A percentile compares a stretch with the other conserved stretches of the same genome.
Conservation (phyloP, 495 filamentous ascomycete species). For the Hyaloscypha bicolor region DNA sequence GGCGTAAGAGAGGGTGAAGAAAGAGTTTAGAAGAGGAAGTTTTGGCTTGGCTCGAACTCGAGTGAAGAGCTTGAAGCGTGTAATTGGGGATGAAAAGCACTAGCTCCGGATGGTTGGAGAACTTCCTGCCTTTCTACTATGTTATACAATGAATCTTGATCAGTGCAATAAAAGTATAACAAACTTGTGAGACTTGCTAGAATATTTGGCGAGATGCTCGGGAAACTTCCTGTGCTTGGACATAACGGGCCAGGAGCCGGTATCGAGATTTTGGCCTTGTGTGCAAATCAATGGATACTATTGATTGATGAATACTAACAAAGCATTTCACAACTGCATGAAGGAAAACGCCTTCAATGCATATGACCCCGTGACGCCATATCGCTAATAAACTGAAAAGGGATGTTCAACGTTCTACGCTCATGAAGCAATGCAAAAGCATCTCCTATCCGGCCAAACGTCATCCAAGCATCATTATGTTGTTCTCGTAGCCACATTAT, state of each 20-base stretch:
- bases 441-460: background rate
- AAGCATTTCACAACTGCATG: slow-evolving; percentile 8
- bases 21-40: no score
- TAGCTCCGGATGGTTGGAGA: no score
- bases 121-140: no score
- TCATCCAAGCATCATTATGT: slow-evolving; percentile 8
- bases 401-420: background rate
- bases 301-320: background rate
- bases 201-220: background rate
- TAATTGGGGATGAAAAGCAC: no score
- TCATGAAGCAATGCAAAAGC: background rate
- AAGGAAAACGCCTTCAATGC: slow-evolving; percentile 32
- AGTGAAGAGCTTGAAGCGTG: no score
- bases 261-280: background rate
- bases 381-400: slow-evolving; percentile 25
- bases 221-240: background rate
- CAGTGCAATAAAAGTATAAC: no score
- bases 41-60: no score
- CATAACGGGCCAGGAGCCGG: background rate
- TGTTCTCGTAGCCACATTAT: slow-evolving; percentile 10
- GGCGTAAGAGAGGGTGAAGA: no score
- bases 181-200: background rate
- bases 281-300: background rate
- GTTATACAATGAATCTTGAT: no score
- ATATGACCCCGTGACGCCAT: slow-evolving; percentile 21